Conservation (phyloP, 306 rosid genomes). For the Vigna unguiculata region DNA sequence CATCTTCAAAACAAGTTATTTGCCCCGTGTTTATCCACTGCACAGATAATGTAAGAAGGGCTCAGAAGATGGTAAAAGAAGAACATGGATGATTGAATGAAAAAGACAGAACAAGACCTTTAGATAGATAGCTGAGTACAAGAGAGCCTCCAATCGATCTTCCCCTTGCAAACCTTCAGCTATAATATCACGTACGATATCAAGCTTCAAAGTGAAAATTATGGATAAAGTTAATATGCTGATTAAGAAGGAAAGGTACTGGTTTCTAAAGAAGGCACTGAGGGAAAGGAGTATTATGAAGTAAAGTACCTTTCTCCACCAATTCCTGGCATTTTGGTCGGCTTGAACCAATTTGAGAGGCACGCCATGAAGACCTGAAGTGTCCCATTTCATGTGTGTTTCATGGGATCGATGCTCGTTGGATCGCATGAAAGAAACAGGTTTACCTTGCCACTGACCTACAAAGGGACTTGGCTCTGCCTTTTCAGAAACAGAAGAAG, state of each 20-base stretch:
- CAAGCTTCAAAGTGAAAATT: slow-evolving; percentile 73
- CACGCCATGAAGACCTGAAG: slow-evolving; percentile 78
- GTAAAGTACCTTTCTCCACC: slow-evolving; percentile 87
- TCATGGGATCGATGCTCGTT: slow-evolving; percentile 66
- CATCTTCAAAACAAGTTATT: slow-evolving; percentile 95
- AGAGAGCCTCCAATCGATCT: slow-evolving; percentile 77
- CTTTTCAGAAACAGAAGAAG: slow-evolving; percentile 37
- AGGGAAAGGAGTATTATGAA: background rate
- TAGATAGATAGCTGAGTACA: slow-evolving; percentile 86
- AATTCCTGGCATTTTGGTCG: slow-evolving; percentile 85
- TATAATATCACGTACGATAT: slow-evolving; percentile 71
- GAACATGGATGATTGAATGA: slow-evolving; percentile 21
- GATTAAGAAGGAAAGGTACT: background rate
- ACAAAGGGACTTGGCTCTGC: slow-evolving; percentile 79
- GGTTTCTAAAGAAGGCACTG: background rate
- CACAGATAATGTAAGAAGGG: slow-evolving; percentile 51
- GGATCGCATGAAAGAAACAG: slow-evolving; percentile 74
- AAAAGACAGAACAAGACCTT: slow-evolving; percentile 62
- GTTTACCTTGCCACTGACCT: slow-evolving; percentile 90
- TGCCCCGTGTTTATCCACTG: slow-evolving; percentile 99
- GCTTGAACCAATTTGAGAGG: slow-evolving; percentile 82
- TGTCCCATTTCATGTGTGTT: slow-evolving; percentile 69
- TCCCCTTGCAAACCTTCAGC: slow-evolving; percentile 56
- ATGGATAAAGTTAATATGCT: slow-evolving; percentile 18
- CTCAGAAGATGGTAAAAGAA: slow-evolving; percentile 29